Evolutionary conservation across 495 filamentous ascomycete species (phyloP).

Genomic region (Elasticomyces elasticus): DNA sequence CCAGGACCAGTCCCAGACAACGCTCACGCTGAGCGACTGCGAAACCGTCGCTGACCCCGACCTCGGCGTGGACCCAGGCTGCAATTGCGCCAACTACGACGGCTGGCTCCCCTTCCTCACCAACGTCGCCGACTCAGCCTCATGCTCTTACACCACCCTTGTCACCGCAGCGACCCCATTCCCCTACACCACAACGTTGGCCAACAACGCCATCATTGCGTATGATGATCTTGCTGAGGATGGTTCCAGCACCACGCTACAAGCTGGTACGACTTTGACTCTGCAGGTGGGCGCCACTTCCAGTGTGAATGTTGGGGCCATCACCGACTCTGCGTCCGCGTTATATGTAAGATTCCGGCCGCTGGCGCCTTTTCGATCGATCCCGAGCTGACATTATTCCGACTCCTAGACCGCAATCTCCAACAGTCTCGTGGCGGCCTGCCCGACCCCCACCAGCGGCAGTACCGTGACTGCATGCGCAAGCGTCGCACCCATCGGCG

Average conservation of each 20-base stretch:
- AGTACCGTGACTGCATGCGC: not conserved
- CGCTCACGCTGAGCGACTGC: not conserved
- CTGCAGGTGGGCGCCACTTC: slow-evolving; percentile 1
- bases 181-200: not conserved
- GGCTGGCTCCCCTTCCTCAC: not conserved
- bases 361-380: not conserved
- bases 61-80: not conserved
- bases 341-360: not conserved
- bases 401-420: not conserved
- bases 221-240: not conserved
- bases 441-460: slow-evolving; percentile 1
- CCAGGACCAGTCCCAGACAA: not conserved
- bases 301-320: not conserved
- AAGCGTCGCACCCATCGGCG: not conserved
- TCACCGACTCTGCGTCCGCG: not conserved
- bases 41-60: not conserved
- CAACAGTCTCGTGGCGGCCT: not conserved
- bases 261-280: not conserved
- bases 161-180: not conserved
- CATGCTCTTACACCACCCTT: too few relatives aligned
- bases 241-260: not conserved
- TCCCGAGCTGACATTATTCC: not conserved
- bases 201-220: not conserved
- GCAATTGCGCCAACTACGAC: not conserved
- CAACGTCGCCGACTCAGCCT: not conserved